phyloP scores from a whole-genome alignment of 495 filamentous ascomycete genomes.

The Haplographium delicatum region DNA sequence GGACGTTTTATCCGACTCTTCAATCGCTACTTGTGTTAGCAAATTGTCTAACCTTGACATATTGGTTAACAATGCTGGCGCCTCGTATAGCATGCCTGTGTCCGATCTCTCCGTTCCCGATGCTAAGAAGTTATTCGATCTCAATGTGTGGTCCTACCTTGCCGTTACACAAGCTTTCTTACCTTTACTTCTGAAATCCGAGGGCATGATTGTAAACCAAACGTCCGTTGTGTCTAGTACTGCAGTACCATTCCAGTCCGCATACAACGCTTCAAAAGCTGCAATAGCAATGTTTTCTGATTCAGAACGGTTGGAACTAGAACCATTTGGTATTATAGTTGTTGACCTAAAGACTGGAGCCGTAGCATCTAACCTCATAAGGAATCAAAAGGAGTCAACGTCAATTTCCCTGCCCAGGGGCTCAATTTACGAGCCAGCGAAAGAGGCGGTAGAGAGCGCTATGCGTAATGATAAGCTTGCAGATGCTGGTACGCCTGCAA shows the following conservation, averaged over 20 bases:
- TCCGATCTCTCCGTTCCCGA: slow-evolving; percentile 41
- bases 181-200: slow-evolving; percentile 40
- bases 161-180: slow-evolving; percentile 49
- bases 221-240: slow-evolving; percentile 42
- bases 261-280: slow-evolving; percentile 49
- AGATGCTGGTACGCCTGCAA: slow-evolving; percentile 15
- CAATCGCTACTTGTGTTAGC: slow-evolving; percentile 32
- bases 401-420: slow-evolving; percentile 9
- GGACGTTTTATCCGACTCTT: slow-evolving; percentile 38
- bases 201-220: slow-evolving; percentile 42
- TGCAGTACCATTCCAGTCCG: slow-evolving; percentile 36
- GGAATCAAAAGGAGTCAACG: slow-evolving; percentile 3
- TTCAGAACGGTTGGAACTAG: slow-evolving; percentile 45
- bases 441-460: slow-evolving; percentile 15
- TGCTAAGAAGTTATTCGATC: slow-evolving; percentile 40
- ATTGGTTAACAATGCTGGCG: slow-evolving; percentile 55
- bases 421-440: slow-evolving; percentile 25
- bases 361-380: slow-evolving; percentile 27
- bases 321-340: slow-evolving; percentile 41
- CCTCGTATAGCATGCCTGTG: slow-evolving; percentile 36
- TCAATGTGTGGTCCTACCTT: slow-evolving; percentile 47
- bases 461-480: slow-evolving; percentile 7
- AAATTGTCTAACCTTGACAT: slow-evolving; percentile 25
- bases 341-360: slow-evolving; percentile 37
- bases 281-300: slow-evolving; percentile 40